Evolutionary conservation across 2,329 filamentous ascomycete species (phyloP), one percentile per base, ranked within the genome.

Genomic region (Fusarium floridanum): DNA sequence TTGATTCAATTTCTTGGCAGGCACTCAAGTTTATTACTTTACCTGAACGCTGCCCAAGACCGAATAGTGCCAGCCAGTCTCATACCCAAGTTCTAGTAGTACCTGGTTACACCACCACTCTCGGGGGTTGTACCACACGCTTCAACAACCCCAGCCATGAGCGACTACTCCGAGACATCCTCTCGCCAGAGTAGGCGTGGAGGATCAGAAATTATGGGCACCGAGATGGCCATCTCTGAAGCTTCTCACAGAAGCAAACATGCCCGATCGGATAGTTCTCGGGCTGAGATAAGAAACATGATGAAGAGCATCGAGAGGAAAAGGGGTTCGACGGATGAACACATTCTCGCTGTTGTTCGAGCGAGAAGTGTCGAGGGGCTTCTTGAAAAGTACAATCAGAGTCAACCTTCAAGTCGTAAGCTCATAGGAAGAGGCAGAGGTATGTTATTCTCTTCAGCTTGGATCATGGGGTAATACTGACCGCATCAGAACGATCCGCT

Each of bases 251-350:
- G 48, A 53, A 53, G 48, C 14, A 48, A 24, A 6, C 48, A 53
- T 53, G 48, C 48, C 48, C 48, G 48, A 32, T 32, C 48, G 17
- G 48, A 53, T 32, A 53, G 48, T 32, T 53, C 48, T 53, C 48
- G 48, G 48, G 27, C 48, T n/a, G 48, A 53, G 48, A 53, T 53
- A 32, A 53, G 48, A 53, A 53, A 53, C 48, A 53, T 53, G 48
- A 29, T 53, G 27, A 53, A 32, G 48, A 53, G 48, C 10, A 53
- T 53, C 48, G 48, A 53, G 10, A 53, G 48, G 27, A 53, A 53
- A 53, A 53, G 48, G 17, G 48, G 48, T n/a, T 53, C 48, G 22
- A 32, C 48, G 2, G 48, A 53, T 53, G 48, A 53, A 32, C 48
- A 53, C 48, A 53, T 53, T 7, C 48, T 53, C 10, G 48, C 48